Conservation (phyloP, 169 alveolate genomes). For the Plasmodium chabaudi region DNA sequence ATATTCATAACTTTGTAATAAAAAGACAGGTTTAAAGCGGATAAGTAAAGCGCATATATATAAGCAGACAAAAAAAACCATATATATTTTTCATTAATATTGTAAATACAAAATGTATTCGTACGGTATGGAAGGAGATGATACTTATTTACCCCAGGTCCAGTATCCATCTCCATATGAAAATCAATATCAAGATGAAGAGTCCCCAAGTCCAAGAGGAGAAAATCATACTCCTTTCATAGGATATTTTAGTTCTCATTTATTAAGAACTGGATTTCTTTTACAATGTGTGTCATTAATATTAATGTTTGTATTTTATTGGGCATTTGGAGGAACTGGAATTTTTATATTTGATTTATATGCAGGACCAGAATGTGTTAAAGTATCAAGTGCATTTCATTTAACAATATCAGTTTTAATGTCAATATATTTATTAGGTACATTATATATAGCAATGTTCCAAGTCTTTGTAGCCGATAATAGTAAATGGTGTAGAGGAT, state of each 20-base stretch:
- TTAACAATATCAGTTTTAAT: conserved; percentile 85
- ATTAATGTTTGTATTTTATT: conserved; percentile 87
- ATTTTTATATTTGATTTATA: conserved; percentile 86
- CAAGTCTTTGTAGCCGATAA: conserved; percentile 90
- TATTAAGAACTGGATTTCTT: conserved; percentile 85
- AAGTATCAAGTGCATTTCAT: conserved; percentile 86
- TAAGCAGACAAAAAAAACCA: not conserved
- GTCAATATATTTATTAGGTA: conserved; percentile 87
- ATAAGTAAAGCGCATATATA: not conserved
- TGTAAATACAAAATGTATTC: conserved; percentile 28
- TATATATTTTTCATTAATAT: not conserved
- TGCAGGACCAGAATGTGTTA: conserved; percentile 90
- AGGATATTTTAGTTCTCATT: conserved; percentile 85
- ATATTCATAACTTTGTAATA: too few species aligned
- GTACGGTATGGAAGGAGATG: conserved; percentile 72
- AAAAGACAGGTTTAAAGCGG: not conserved
- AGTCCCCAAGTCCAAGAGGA: conserved; percentile 87
- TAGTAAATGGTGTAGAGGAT: conserved; percentile 90
- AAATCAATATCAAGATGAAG: conserved; percentile 82
- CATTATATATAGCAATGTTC: conserved; percentile 86
- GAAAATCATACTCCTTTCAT: conserved; percentile 89
- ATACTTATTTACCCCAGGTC: conserved; percentile 44
- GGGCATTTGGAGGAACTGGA: conserved; percentile 91
- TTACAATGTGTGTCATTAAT: conserved; percentile 85
- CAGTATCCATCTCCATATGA: conserved; percentile 70